Evolutionary conservation across 176 grass and related monocot species (phyloP).

Genomic region (Eragrostis nindensis): DNA sequence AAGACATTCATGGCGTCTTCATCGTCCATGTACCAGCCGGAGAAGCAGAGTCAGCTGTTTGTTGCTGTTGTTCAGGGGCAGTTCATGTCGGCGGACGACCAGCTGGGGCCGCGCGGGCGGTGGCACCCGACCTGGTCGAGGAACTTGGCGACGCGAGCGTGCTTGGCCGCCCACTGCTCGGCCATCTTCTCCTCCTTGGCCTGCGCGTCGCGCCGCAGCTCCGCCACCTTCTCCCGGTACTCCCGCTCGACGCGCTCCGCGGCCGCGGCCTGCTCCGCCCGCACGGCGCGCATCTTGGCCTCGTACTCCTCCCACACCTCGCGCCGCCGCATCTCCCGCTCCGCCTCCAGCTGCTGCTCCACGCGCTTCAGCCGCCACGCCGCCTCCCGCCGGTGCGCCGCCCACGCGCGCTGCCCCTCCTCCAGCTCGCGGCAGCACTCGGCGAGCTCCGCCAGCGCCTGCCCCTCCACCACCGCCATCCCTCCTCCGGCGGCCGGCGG

Average conservation of each 20-base stretch:
- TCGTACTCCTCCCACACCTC: slow-evolving; percentile 83
- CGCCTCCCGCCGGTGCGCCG: slow-evolving; percentile 80
- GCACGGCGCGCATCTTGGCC: slow-evolving; percentile 65
- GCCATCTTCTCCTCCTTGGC: slow-evolving; percentile 91
- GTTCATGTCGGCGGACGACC: slow-evolving; percentile 67
- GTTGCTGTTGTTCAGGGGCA: slow-evolving; percentile 20
- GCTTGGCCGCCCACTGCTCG: slow-evolving; percentile 94
- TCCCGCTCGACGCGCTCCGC: slow-evolving; percentile 78
- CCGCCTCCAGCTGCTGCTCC: slow-evolving; percentile 88
- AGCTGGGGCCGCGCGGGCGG: neutral
- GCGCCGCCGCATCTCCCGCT: slow-evolving; percentile 70
- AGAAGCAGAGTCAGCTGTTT: neutral
- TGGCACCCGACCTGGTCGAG: slow-evolving; percentile 66
- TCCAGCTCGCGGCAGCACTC: slow-evolving; percentile 83
- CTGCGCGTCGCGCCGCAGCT: slow-evolving; percentile 76
- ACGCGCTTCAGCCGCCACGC: slow-evolving; percentile 87
- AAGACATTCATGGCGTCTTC: neutral
- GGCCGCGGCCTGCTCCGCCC: slow-evolving; percentile 68
- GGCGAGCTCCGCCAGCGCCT: slow-evolving; percentile 63
- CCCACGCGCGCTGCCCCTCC: slow-evolving; percentile 84
- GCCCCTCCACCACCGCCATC: slow-evolving; percentile 24
- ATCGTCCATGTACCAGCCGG: too few relatives aligned
- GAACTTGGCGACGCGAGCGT: slow-evolving; percentile 70
- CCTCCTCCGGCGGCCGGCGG: neutral
- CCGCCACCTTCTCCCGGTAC: slow-evolving; percentile 74